Conservation (phyloP, 768 basidiomycete species). For the Pholiota conissans region DNA sequence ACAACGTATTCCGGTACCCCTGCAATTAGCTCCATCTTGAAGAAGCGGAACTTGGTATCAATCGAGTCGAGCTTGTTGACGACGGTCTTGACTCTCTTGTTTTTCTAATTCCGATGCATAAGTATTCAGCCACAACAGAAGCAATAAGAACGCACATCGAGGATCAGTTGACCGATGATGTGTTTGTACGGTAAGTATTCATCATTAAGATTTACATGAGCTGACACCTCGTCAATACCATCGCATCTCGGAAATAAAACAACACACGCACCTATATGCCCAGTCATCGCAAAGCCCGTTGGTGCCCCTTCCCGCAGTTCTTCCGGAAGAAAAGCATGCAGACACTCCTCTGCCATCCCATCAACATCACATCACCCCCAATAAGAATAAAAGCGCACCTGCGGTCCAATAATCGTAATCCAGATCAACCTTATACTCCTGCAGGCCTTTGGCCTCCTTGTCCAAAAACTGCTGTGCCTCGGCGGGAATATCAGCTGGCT, state of each 20-base stretch:
- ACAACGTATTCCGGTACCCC: slow-evolving; percentile 88
- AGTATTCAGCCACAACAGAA: neutral
- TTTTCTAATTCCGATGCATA: slow-evolving; percentile 63
- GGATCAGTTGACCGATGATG: slow-evolving; percentile 87
- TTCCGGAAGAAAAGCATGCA: slow-evolving; percentile 80
- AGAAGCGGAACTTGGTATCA: slow-evolving; percentile 84
- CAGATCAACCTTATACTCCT: slow-evolving; percentile 60
- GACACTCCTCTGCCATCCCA: slow-evolving; percentile 66
- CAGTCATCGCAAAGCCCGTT: slow-evolving; percentile 82
- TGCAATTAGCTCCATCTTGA: slow-evolving; percentile 95
- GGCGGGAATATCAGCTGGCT: slow-evolving; percentile 68
- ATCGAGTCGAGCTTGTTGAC: slow-evolving; percentile 94
- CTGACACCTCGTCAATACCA: slow-evolving; percentile 36
- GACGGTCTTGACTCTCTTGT: slow-evolving; percentile 76
- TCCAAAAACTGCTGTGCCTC: slow-evolving; percentile 57
- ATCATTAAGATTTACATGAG: slow-evolving; percentile 87
- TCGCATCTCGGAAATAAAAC: neutral
- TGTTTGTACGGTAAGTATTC: slow-evolving; percentile 92
- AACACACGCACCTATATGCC: slow-evolving; percentile 78
- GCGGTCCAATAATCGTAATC: slow-evolving; percentile 90
- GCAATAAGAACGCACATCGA: slow-evolving; percentile 64
- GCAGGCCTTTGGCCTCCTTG: slow-evolving; percentile 54
- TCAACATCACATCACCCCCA: neutral
- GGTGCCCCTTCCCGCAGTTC: slow-evolving; percentile 78
- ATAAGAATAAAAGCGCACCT: slow-evolving; percentile 40